phyloP scores from a whole-genome alignment of 2,329 filamentous ascomycete genomes.

The Talaromyces sp. region DNA sequence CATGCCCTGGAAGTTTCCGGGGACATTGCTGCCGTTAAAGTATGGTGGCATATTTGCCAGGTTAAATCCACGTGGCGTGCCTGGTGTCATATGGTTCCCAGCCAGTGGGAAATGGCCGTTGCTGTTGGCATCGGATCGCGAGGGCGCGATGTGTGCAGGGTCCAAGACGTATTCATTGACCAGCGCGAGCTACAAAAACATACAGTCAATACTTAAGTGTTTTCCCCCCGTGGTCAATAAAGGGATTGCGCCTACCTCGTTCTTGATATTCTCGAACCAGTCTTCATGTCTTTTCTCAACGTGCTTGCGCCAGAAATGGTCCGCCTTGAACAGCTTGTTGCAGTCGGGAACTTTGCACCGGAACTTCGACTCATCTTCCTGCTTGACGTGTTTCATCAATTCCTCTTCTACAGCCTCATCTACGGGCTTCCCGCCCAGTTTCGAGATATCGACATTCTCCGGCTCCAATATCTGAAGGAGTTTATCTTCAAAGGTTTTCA shows the following conservation, averaged over 20 bases:
- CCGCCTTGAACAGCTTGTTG: slow-evolving; percentile 93
- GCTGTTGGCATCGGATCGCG: slow-evolving; percentile 86
- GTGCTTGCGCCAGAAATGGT: slow-evolving; percentile 96
- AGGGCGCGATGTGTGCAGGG: slow-evolving; percentile 88
- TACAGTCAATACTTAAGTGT: slow-evolving; percentile 20
- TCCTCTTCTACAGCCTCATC: slow-evolving; percentile 87
- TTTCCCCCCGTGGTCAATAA: background rate
- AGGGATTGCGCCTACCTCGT: slow-evolving; percentile 62
- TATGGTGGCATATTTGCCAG: slow-evolving; percentile 67
- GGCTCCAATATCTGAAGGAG: slow-evolving; percentile 88
- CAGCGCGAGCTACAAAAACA: slow-evolving; percentile 62
- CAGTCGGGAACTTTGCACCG: slow-evolving; percentile 95
- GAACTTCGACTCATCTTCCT: slow-evolving; percentile 96
- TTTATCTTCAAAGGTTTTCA: slow-evolving; percentile 97
- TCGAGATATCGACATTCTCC: slow-evolving; percentile 77
- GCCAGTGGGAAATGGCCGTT: slow-evolving; percentile 89
- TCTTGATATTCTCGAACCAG: slow-evolving; percentile 73
- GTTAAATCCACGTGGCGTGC: slow-evolving; percentile 89
- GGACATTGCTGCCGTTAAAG: slow-evolving; percentile 36
- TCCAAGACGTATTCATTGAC: slow-evolving; percentile 94
- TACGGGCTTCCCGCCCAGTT: slow-evolving; percentile 79
- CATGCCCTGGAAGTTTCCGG: slow-evolving; percentile 27
- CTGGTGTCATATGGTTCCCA: slow-evolving; percentile 67
- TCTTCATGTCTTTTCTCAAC: slow-evolving; percentile 92
- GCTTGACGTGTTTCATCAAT: slow-evolving; percentile 80